Base-by-base conservation (phyloP, 129 eudicot genomes). In the Scalesia atractyloides region DNA sequence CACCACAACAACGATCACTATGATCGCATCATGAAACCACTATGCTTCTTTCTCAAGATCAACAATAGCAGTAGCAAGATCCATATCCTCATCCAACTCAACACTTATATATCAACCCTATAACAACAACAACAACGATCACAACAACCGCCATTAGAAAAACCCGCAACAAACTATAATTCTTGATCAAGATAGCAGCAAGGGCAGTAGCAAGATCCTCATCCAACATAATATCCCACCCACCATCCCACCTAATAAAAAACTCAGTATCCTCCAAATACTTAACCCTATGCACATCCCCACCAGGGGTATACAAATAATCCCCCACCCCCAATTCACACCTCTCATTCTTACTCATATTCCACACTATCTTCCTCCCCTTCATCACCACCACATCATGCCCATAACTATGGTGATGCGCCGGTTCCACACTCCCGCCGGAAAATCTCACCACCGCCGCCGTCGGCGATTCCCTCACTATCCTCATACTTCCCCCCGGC, bases 231-330 rank as follows among this genome's bases (percentile, higher is more conserved):
- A 92, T 67, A 83, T 92, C 98, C 96, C 98, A 92, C 50, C 46
- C 77, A 4, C 95, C 98, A 80, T 92, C 98, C 98, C 96, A 92
- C 80, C 80, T 81, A 24, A 92, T 85, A 61, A 92, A 92, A 44
- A 92, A 89, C 90, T 92, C 96, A 0, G 95, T 89, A 82, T 92
- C 98, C 65, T 89, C 96, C 62, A 74, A 52, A 70, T 92, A 92
- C 80, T 83, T 85, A 63, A 92, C 96, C 37, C 98, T 60, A 44
- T 92, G 98, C 50, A 89, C 88, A 79, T 92, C 95, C 7, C 91
- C 98, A 0, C 75, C 88, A 0, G 92, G 90, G 0, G 92, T 89
- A 63, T 79, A 92, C 90, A 92, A 52, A 20, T 46, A 87, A 80
- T 92, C 98, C 8, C 96, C 98, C 15, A 37, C 83, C 1, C 76